Evolutionary conservation across 805 yeast genomes (phyloP), one percentile per base, ranked within the genome.

Genomic region (Ogataea sp.): DNA sequence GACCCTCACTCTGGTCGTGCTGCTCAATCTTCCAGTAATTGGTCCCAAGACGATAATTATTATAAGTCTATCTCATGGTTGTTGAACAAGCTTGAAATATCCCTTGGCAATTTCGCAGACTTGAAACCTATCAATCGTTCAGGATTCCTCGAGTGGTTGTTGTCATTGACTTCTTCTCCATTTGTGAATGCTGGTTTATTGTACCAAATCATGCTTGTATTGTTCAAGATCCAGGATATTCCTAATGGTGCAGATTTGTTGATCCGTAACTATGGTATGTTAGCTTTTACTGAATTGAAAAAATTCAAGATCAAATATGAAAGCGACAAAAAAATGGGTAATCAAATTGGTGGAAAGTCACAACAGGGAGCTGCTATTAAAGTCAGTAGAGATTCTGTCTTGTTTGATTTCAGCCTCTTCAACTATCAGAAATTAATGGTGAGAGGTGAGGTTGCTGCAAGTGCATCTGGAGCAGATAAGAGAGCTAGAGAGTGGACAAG

Each of bases 61-160:
- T 74, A 75, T 45, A 71, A 68, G 38, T 82, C 83, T 43, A 47
- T 83, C 2, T 53, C 68, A 1, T 88, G 96, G 96, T 61, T 84
- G 6, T 51, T 86, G 33, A 67, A 64, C 6, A 61, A 62, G 13
- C 51, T 86, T 28, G 58, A 60, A 4, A 43, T 52, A 13, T 79
- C 83, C n/a, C 55, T 73, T 2, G 69, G 65, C 11, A 62, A 65
- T 13, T 55, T 56, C 9, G 48, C 52, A 7, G 95, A 87, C 52
- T 65, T 84, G 38, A 60, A 66, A 20, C 53, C 77, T 1, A 55
- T 84, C 39, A 66, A 70, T 43, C 64, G 61, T 36, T 69, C 64
- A 39, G 80, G 78, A 6, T 68, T 82, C 2, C 57, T 86, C 40
- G 96, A 87, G 46, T 78, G 87, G 79, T 45, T 75, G 2, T 48